These are phyloP conservation scores for Didymella lethalis DNA, from an alignment of 2,329 filamentous ascomycete genomes.

Conservation along the genomic window DNA sequence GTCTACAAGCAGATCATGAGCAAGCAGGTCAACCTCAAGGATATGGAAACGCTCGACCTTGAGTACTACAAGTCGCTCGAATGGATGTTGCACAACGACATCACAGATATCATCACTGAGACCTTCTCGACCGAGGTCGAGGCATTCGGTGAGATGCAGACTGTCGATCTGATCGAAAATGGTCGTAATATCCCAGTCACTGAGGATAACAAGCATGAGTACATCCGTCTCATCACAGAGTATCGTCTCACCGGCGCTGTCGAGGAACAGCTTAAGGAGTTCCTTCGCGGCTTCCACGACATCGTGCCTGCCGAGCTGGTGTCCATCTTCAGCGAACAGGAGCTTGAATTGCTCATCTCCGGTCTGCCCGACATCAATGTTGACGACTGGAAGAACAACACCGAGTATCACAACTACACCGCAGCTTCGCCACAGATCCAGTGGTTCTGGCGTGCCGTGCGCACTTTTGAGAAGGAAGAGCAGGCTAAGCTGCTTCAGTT, in stretches of 20 bases:
- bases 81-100: constrained; percentile 99
- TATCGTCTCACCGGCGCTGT: constrained; percentile 92
- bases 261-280: constrained; percentile 91
- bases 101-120: constrained; percentile 96
- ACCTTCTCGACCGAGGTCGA: constrained; percentile 95
- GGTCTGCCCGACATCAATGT: constrained; percentile 96
- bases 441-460: constrained; percentile 98
- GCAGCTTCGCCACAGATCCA: constrained; percentile 95
- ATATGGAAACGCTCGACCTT: constrained; percentile 98
- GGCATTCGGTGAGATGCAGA: constrained; percentile 87
- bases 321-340: constrained; percentile 98
- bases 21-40: constrained; percentile 94
- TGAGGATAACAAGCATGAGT: constrained; percentile 98
- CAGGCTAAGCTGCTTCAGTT: constrained; percentile 96
- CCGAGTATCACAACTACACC: constrained; percentile 97
- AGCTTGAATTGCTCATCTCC: constrained; percentile 94
- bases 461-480: constrained; percentile 98
- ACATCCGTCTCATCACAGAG: constrained; percentile 92
- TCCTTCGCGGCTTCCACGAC: constrained; percentile 95
- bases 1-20: constrained; percentile 98
- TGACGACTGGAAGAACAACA: constrained; percentile 99
- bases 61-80: constrained; percentile 99
- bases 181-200: constrained; percentile 93
- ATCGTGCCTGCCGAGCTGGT: constrained; percentile 95
- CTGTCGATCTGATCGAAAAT: constrained; percentile 85